Conservation (phyloP, 495 filamentous ascomycete species). For the Aspergillus conjunctus region DNA sequence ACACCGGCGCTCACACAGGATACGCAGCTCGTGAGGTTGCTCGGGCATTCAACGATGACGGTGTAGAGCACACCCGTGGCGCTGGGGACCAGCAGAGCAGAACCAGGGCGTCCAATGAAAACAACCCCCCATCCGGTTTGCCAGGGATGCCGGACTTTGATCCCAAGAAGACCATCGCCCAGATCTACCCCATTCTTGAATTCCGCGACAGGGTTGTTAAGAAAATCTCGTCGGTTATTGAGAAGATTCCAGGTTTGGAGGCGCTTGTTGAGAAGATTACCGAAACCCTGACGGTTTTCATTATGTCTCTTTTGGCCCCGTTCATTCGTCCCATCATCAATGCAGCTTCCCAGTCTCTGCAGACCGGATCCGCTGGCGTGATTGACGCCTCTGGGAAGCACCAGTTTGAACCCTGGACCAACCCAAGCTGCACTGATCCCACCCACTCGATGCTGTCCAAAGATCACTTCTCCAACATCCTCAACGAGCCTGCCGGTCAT, state of each 20-base stretch:
- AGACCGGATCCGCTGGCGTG: slow-evolving; percentile 78
- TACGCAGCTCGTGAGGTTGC: slow-evolving; percentile 28
- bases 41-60: slow-evolving; percentile 19
- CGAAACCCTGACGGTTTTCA: slow-evolving; percentile 86
- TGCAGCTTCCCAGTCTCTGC: slow-evolving; percentile 77
- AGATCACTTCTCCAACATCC: slow-evolving; percentile 92
- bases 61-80: slow-evolving; percentile 20
- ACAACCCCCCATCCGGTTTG: slow-evolving; percentile 45
- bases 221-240: slow-evolving; percentile 76
- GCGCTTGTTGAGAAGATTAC: slow-evolving; percentile 84
- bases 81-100: slow-evolving; percentile 9
- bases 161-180: slow-evolving; percentile 72
- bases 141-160: slow-evolving; percentile 77
- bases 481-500: slow-evolving; percentile 85
- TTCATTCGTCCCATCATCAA: slow-evolving; percentile 90
- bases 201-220: slow-evolving; percentile 94
- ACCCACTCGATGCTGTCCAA: slow-evolving; percentile 95
- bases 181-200: slow-evolving; percentile 92
- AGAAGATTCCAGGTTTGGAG: slow-evolving; percentile 90
- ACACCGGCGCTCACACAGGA: slow-evolving; percentile 33
- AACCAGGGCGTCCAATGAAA: slow-evolving; percentile 1
- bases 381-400: slow-evolving; percentile 78
- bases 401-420: slow-evolving; percentile 90
- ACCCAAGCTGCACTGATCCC: slow-evolving; percentile 82
- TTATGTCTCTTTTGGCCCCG: slow-evolving; percentile 85